phyloP scores from a whole-genome alignment of 129 eudicot species.

The Apium graveolens region DNA sequence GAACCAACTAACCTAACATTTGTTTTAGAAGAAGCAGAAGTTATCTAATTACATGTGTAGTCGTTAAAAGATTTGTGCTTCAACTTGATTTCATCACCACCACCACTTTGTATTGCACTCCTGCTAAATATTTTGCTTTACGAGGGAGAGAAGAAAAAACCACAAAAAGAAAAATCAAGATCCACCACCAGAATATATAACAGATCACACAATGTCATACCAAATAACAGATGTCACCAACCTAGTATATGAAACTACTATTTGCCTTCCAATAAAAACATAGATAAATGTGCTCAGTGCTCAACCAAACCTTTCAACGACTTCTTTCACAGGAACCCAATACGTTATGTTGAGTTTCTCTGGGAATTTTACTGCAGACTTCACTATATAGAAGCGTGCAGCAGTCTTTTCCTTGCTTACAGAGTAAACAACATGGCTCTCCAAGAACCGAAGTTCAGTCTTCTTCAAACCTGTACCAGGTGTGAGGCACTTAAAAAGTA shows the following conservation, averaged over 20 bases:
- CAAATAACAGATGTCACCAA: neutral
- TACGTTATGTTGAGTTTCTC: neutral
- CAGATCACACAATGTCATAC: neutral
- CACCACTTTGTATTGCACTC: neutral
- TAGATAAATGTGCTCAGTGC: neutral
- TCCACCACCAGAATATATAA: neutral
- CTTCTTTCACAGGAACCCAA: slow-evolving; percentile 12
- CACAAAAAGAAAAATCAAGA: neutral
- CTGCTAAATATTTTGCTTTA: neutral
- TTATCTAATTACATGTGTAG: too few species aligned
- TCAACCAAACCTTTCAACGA: slow-evolving; percentile 8
- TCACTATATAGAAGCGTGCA: slow-evolving; percentile 8
- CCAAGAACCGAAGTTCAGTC: slow-evolving; percentile 9
- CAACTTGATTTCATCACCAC: too few species aligned
- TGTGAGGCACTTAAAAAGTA: neutral
- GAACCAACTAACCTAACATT: too few species aligned
- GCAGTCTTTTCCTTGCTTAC: slow-evolving; percentile 12
- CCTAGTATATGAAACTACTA: neutral
- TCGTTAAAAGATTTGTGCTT: too few species aligned
- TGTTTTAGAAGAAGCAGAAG: too few species aligned
- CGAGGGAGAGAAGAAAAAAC: neutral
- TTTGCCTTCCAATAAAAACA: neutral
- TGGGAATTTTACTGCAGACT: neutral
- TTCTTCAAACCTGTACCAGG: slow-evolving; percentile 9
- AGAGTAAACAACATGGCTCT: slow-evolving; percentile 17